Evolutionary conservation across 371 early-diverging fungal species (phyloP), one percentile per base, ranked within the genome.

Genomic region (Vairimorpha necatrix): DNA sequence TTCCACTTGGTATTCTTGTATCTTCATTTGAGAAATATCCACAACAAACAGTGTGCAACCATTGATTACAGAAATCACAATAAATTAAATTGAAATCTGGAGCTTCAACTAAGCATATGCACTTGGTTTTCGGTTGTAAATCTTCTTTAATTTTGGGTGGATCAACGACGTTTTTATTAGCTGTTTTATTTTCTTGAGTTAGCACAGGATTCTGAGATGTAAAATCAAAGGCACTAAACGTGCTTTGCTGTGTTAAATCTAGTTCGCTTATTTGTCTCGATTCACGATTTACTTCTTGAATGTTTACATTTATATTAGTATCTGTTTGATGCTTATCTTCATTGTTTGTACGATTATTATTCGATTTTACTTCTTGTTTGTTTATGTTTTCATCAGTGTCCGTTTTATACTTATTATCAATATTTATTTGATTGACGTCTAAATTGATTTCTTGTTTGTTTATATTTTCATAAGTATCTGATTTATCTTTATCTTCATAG

Each of bases 31-130:
- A 56, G 53, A 80, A 80, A 67, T 66, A 83, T 42, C 83, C 81
- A 61, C 68, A 67, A 42, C 83, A 83, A n/a, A 75, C 72, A 24
- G 83, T 78, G 50, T 83, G 81, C 24, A 69, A 56, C 80, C 80
- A 83, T 48, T 47, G 38, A 14, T 0, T 34, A 50, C 83, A 83
- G 36, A 33, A 69, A 50, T 63, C 70, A 69, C 83, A 83, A n/a
- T 72, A 28, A 16, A 83, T 22, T 75, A 83, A 74, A 26, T 74
- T 70, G 16, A 9, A 53, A 60, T 81, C 71, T 24, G 32, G n/a
- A 1, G 22, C 9, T 30, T 72, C 56, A 20, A 77, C 46, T 32
- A 0, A 6, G 50, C 82, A 82, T 9, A 48, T 48, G 34, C 82
- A 82, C 53, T 47, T 70, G 36, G 38, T 28, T 34, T 54, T 66